Percentiles rank a stretch among this genome's conserved stretches.
These are phyloP conservation scores for Rubroshorea leprosula DNA, from an alignment of 345 rosid species.

Conservation along the genomic window DNA sequence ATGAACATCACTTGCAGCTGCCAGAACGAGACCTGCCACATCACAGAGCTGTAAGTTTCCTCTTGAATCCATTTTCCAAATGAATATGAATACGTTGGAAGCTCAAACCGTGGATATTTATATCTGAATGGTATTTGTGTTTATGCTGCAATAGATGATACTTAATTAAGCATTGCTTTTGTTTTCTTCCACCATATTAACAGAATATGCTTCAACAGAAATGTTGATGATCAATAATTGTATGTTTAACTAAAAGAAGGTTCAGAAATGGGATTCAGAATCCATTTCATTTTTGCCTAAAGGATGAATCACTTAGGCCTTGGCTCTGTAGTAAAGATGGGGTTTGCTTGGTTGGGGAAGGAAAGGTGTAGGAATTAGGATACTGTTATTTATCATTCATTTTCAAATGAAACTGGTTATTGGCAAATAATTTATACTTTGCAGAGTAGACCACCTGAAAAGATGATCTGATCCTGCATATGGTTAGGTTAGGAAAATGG, in stretches of 20 bases:
- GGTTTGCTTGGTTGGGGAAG: too few species aligned
- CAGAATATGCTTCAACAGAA: not conserved
- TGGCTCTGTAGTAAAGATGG: too few species aligned
- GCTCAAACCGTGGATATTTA: not conserved
- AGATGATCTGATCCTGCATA: not conserved
- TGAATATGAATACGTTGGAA: not conserved
- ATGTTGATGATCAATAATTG: not conserved
- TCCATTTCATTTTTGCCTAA: too few species aligned
- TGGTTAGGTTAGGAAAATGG: not conserved
- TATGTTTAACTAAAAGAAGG: too few species aligned
- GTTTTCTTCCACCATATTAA: too few species aligned
- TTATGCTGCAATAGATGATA: not conserved
- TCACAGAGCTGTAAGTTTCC: slow-evolving; percentile 26
- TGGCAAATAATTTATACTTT: not conserved
- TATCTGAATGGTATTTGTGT: not conserved
- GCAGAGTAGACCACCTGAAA: not conserved
- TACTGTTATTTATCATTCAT: too few species aligned
- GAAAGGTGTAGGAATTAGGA: too few species aligned
- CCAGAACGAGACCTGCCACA: slow-evolving; percentile 32
- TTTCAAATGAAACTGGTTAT: not conserved
- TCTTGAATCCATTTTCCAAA: not conserved
- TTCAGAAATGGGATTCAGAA: too few species aligned
- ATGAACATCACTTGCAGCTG: slow-evolving; percentile 29
- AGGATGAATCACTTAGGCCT: too few species aligned
- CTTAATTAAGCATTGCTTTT: not conserved